These are phyloP conservation scores for Fistulifera pelliculosa DNA, from an alignment of 108 stramenopile species.

Conservation along the genomic window DNA sequence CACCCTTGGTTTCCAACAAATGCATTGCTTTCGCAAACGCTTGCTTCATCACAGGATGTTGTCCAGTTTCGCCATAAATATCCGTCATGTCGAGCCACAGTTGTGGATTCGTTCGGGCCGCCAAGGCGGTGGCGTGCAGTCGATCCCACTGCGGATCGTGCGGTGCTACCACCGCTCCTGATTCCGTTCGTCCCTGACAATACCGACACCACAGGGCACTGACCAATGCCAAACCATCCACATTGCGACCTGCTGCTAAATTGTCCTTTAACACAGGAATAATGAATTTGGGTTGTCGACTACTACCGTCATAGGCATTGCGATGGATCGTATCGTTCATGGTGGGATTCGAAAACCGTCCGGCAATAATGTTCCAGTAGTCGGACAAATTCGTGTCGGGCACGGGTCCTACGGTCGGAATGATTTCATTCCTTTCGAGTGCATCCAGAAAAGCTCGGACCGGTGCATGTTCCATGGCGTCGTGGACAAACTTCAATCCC, in stretches of 20 bases:
- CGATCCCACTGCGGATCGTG: constrained; percentile 11
- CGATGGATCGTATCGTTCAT: constrained; percentile 48
- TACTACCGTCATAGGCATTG: constrained; percentile 36
- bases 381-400: constrained; percentile 29
- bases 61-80: constrained; percentile 11
- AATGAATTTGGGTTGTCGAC: constrained; percentile 21
- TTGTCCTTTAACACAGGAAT: constrained; percentile 6
- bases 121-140: constrained; percentile 1
- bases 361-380: constrained; percentile 32
- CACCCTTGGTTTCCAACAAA: constrained; percentile 1
- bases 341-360: constrained; percentile 52
- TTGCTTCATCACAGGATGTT: constrained; percentile 5
- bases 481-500: constrained; percentile 24
- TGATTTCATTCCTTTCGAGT: constrained; percentile 21
- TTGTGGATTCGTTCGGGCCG: constrained; percentile 5
- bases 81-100: constrained; percentile 12
- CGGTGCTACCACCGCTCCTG: constrained; percentile 4
- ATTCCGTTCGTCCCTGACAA: constrained; percentile 16
- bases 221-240: constrained; percentile 14
- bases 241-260: constrained; percentile 4
- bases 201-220: constrained; percentile 22
- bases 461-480: constrained; percentile 15
- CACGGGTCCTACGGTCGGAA: constrained; percentile 34
- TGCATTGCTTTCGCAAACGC: constrained; percentile 10
- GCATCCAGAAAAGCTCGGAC: constrained; percentile 12